A percentile compares a stretch with the other conserved stretches of the same genome.
Evolutionary conservation across 176 grass and related monocot species (phyloP).

Genomic region (Triticum timopheevii): DNA sequence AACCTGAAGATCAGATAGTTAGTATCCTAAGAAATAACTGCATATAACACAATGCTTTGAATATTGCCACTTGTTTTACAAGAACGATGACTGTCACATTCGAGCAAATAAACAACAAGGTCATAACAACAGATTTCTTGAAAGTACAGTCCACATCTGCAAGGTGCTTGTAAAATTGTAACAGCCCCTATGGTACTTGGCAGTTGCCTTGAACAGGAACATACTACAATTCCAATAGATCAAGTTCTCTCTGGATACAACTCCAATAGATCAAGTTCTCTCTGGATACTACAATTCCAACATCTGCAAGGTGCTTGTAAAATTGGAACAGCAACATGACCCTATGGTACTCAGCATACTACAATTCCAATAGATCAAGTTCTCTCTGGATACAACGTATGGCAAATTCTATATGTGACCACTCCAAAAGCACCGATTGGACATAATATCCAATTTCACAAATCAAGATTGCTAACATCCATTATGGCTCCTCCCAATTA

Average conservation of each 20-base stretch:
- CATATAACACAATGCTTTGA: conserved; percentile 1
- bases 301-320: conserved; percentile 5
- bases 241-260: conserved; percentile 11
- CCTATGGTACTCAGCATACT: conserved; percentile 23
- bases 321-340: conserved; percentile 6
- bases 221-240: neutral
- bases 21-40: conserved; percentile 15
- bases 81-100: conserved; percentile 17
- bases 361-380: conserved; percentile 1
- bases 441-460: neutral
- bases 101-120: conserved; percentile 20
- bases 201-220: neutral
- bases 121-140: neutral
- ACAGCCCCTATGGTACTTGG: conserved; percentile 15
- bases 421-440: conserved; percentile 3
- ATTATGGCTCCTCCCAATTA: neutral
- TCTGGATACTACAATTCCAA: neutral
- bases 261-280: neutral
- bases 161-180: conserved; percentile 9
- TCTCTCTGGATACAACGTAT: neutral
- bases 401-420: neutral
- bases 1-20: conserved; percentile 58
- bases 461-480: neutral
- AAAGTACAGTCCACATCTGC: neutral
- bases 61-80: neutral